phyloP scores from a whole-genome alignment of 345 rosid genomes.

The Angophora floribunda region DNA sequence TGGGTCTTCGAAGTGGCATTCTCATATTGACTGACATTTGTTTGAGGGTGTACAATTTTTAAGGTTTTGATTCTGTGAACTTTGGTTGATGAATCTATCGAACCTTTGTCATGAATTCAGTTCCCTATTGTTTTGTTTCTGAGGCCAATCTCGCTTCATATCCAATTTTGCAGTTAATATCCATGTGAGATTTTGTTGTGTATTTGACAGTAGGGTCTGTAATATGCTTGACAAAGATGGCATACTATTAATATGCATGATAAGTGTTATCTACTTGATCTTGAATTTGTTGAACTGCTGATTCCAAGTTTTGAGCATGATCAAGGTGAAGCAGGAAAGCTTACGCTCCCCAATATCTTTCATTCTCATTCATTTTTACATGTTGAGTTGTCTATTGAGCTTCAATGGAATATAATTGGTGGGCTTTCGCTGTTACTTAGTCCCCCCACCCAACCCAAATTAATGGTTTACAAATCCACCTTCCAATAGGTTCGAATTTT shows the following conservation, averaged over 20 bases:
- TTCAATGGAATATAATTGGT: background rate
- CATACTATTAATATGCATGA: background rate
- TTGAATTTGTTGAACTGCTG: background rate
- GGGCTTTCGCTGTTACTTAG: background rate
- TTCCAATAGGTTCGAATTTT: background rate
- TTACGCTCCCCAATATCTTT: background rate
- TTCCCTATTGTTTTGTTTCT: background rate
- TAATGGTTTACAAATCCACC: background rate
- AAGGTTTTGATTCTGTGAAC: background rate
- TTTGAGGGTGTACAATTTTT: background rate
- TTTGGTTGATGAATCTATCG: background rate
- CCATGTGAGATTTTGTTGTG: background rate
- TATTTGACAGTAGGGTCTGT: background rate
- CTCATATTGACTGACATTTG: background rate
- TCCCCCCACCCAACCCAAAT: background rate
- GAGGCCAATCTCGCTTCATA: background rate
- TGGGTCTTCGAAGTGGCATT: background rate
- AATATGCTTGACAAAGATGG: background rate
- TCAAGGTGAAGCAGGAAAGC: background rate
- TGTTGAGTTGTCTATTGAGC: background rate
- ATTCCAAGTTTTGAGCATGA: background rate
- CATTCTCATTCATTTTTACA: background rate
- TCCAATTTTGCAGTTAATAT: background rate
- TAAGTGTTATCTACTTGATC: background rate
- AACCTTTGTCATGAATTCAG: background rate